Evolutionary conservation across 169 alveolate species (phyloP), one percentile per base, ranked within the genome.

Genomic region (Eimeria praecox): DNA sequence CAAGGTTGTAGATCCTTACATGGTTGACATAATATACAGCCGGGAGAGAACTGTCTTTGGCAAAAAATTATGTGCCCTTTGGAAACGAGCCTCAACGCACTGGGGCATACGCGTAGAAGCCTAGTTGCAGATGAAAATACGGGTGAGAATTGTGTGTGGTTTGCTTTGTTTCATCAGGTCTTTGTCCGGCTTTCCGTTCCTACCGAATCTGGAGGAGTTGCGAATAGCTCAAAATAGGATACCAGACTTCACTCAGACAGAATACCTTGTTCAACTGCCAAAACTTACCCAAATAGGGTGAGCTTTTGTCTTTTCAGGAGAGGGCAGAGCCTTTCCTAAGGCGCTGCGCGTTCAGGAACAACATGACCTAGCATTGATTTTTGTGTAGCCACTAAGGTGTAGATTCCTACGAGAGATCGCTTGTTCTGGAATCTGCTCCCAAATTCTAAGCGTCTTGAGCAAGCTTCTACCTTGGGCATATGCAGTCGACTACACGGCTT

Each of bases 141-240:
- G 14, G 38, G 10, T 2, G 71, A 24, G 2, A 10, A 1, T 4
- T 18, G 35, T 62, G 38, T 9, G 10, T 56, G 8, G 27, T 35
- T 62, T 62, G 71, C 22, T 27, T 27, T n/a, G 10, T 10, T 78
- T 9, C 54, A 16, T 59, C 83, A 87, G 93, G 71, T 87, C 93
- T 1, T 40, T 87, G 49, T 87, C 44, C 49, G 93, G 93, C 49
- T 46, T 87, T 62, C 93, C 93, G 27, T 62, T 56, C 24, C 62
- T 87, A 24, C 93, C 93, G 30, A 87, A 87, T 54, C 71, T 87
- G 59, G 93, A 87, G 82, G 93, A 87, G 64, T 30, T 87, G 46
- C 64, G 93, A 33, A 87, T 87, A 35, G 93, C 66, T 35, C 93
- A 87, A 40, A 87, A 87, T 40, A 87, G 93, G 73, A 87, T 87